Conservation (phyloP, 2,329 filamentous ascomycete species). For the Diaporthe citriasiana region DNA sequence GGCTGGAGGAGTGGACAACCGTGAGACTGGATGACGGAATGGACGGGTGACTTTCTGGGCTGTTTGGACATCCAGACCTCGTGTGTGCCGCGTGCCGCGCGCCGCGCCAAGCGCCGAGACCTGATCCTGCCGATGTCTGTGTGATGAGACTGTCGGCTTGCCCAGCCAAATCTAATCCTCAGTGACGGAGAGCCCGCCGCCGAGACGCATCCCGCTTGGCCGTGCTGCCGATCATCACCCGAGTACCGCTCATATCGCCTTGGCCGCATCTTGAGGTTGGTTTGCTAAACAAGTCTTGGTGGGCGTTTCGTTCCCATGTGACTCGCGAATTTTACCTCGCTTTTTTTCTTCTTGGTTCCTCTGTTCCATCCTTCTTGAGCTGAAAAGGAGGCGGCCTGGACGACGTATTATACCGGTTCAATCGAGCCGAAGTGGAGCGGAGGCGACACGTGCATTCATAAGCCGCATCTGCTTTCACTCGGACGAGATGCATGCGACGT, state of each 20-base stretch:
- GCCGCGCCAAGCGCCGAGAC: conserved; percentile 30
- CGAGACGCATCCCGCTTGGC: conserved; percentile 21
- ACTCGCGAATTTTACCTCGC: not conserved
- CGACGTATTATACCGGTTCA: too few relatives aligned
- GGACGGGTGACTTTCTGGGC: conserved; percentile 9
- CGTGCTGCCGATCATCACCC: conserved; percentile 23
- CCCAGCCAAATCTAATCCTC: conserved; percentile 2
- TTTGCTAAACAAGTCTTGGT: not conserved
- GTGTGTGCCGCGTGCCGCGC: conserved; percentile 14
- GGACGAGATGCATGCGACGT: not conserved
- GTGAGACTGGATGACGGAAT: conserved; percentile 14
- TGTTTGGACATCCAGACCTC: not conserved
- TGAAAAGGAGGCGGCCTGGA: not conserved
- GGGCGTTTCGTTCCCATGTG: not conserved
- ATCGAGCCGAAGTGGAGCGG: not conserved
- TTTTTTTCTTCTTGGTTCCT: not conserved
- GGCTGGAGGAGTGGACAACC: not conserved
- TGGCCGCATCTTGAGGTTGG: conserved; percentile 8
- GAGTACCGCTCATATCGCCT: not conserved
- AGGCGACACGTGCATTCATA: not conserved
- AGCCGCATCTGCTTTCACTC: not conserved
- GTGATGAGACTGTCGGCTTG: conserved; percentile 6
- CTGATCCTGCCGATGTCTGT: not conserved
- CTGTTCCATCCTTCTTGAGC: too few relatives aligned
- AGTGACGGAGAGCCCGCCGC: conserved; percentile 3